These are phyloP conservation scores for Theileria orientalis DNA, from an alignment of 169 alveolate genomes.

Conservation along the genomic window DNA sequence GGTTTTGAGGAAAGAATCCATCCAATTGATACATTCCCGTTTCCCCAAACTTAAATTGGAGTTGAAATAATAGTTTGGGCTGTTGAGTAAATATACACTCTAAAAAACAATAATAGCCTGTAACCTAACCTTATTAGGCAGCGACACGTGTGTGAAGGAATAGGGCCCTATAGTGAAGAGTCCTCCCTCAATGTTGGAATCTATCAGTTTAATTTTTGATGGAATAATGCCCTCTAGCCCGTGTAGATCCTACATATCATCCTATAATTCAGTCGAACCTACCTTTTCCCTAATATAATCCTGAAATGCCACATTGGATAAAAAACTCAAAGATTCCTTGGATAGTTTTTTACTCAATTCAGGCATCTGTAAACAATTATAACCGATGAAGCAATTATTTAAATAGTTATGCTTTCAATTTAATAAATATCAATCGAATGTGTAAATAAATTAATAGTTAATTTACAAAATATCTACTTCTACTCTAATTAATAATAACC, in stretches of 20 bases:
- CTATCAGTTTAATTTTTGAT: not conserved
- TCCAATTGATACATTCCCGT: constrained; percentile 3
- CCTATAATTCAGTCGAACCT: not conserved
- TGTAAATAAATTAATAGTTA: too few relatives aligned
- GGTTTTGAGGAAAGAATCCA: constrained; percentile 11
- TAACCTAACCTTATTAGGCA: constrained; percentile 8
- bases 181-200: constrained; percentile 9
- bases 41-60: not conserved
- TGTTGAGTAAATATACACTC: not conserved
- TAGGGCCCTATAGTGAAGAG: constrained; percentile 11
- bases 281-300: constrained; percentile 33
- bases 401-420: too few relatives aligned
- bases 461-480: too few relatives aligned
- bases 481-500: too few relatives aligned
- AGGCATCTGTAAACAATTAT: not conserved
- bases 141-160: constrained; percentile 14
- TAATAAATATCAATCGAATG: too few relatives aligned
- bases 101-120: not conserved
- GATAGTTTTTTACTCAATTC: not conserved
- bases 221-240: constrained; percentile 5
- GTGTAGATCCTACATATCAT: not conserved
- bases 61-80: not conserved
- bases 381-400: too few relatives aligned
- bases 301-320: constrained; percentile 38
- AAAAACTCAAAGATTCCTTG: constrained; percentile 17